Conservation (phyloP, 768 basidiomycete genomes). For the Amyloporia xantha region DNA sequence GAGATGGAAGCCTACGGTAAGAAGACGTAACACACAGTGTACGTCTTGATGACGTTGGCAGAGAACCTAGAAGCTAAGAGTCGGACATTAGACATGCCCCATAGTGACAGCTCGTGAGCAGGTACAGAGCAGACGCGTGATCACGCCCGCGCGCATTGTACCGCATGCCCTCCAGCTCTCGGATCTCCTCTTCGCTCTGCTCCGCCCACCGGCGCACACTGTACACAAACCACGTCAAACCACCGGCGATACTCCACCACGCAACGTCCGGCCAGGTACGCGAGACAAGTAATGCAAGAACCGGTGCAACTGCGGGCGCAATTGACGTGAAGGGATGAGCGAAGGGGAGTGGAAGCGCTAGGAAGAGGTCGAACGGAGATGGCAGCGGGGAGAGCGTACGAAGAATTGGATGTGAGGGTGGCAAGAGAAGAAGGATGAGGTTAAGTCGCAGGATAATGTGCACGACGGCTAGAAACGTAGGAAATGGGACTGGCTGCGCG, state of each 20-base stretch:
- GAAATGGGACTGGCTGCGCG: slow-evolving; percentile 8
- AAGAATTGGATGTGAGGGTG: slow-evolving; percentile 5
- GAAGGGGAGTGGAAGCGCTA: slow-evolving; percentile 10
- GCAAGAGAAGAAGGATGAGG: slow-evolving; percentile 11
- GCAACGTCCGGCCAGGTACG: slow-evolving; percentile 14
- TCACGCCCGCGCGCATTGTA: slow-evolving; percentile 22
- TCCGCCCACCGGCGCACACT: slow-evolving; percentile 12
- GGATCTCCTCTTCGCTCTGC: slow-evolving; percentile 15
- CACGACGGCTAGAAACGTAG: slow-evolving; percentile 10
- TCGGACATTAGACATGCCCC: too few relatives aligned
- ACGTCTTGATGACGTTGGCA: too few relatives aligned
- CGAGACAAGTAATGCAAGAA: slow-evolving; percentile 10
- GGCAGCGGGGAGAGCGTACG: not conserved
- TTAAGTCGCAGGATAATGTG: slow-evolving; percentile 16
- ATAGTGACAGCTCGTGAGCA: too few relatives aligned
- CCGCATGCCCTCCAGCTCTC: slow-evolving; percentile 17
- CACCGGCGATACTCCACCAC: slow-evolving; percentile 17
- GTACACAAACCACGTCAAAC: slow-evolving; percentile 12
- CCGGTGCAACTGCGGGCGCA: slow-evolving; percentile 12
- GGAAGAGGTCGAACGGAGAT: not conserved
- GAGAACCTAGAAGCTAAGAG: too few relatives aligned
- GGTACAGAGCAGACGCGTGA: too few relatives aligned
- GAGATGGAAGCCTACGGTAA: too few relatives aligned
- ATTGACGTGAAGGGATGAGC: slow-evolving; percentile 9
- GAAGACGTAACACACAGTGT: too few relatives aligned